Evolutionary conservation across 768 basidiomycete species (phyloP).

Genomic region (Glaciozyma martinii): DNA sequence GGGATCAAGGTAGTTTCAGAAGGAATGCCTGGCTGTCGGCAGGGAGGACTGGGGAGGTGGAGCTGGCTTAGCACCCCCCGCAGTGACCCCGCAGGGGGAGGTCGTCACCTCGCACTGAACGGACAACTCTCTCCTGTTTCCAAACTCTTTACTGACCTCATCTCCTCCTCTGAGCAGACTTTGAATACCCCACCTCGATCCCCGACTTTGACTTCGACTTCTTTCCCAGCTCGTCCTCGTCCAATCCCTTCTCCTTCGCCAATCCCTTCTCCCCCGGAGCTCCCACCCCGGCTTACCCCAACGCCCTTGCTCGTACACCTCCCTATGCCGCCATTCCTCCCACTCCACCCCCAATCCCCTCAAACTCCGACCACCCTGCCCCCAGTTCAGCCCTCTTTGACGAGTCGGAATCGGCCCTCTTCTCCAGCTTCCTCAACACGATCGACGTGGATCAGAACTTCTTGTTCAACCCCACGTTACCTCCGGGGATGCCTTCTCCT

Average conservation of each 20-base stretch:
- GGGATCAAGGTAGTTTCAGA: no score
- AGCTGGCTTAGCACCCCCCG: no score
- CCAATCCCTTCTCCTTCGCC: neutral
- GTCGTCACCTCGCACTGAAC: no score
- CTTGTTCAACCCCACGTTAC: constrained; percentile 28
- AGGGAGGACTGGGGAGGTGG: no score
- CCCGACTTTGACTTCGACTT: constrained; percentile 3
- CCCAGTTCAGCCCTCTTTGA: constrained; percentile 24
- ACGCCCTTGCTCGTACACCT: neutral
- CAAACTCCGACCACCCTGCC: neutral
- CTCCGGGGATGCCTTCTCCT: constrained; percentile 27
- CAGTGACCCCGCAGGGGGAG: no score
- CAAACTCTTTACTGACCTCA: neutral
- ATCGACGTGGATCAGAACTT: constrained; percentile 21
- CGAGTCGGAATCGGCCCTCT: constrained; percentile 13
- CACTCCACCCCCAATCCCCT: neutral
- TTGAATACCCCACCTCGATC: constrained; percentile 5
- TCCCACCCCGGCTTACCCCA: neutral
- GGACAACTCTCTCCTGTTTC: no score
- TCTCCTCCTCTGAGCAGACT: constrained; percentile 10
- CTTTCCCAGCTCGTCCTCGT: constrained; percentile 1
- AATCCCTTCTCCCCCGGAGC: constrained; percentile 2
- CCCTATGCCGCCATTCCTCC: neutral
- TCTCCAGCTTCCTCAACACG: constrained; percentile 22
- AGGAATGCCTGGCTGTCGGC: no score